Evolutionary conservation across 2,329 filamentous ascomycete species (phyloP).

Genomic region (Aspergillus sclerotialis): DNA sequence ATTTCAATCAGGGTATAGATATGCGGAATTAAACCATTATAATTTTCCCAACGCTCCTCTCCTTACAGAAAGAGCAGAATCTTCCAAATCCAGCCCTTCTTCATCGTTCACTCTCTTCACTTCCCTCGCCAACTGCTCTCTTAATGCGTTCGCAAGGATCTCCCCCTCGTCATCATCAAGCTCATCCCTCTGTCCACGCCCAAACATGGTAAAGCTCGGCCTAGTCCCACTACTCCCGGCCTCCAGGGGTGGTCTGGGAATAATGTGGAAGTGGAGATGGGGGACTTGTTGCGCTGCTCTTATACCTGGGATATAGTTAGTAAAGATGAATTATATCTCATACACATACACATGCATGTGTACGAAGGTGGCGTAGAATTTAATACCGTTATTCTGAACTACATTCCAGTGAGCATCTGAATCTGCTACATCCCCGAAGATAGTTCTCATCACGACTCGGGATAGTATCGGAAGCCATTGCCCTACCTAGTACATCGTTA

Average conservation of each 20-base stretch:
- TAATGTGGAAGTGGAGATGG: conserved; percentile 92
- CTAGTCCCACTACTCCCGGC: conserved; percentile 10
- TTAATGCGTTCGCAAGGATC: conserved; percentile 28
- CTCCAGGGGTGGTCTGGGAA: conserved; percentile 61
- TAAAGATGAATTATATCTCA: neutral
- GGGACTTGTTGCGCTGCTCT: conserved; percentile 87
- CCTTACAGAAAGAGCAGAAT: conserved; percentile 7
- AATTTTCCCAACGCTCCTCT: neutral
- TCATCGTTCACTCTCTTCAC: conserved; percentile 26
- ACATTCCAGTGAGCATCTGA: conserved; percentile 76
- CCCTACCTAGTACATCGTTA: conserved; percentile 28
- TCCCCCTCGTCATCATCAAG: conserved; percentile 41
- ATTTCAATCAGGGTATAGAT: neutral
- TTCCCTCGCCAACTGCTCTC: conserved; percentile 31
- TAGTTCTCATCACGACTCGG: conserved; percentile 63
- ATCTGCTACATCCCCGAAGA: conserved; percentile 48
- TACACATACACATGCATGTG: neutral
- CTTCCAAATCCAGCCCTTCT: conserved; percentile 31
- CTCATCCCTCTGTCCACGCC: conserved; percentile 40
- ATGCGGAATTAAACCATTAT: neutral
- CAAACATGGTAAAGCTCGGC: conserved; percentile 39
- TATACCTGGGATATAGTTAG: conserved; percentile 47
- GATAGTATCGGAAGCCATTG: conserved; percentile 48
- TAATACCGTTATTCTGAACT: conserved; percentile 79
- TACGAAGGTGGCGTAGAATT: neutral